Evolutionary conservation across 257 asterid genomes (phyloP).

Genomic region (Solanum ossicruentum): DNA sequence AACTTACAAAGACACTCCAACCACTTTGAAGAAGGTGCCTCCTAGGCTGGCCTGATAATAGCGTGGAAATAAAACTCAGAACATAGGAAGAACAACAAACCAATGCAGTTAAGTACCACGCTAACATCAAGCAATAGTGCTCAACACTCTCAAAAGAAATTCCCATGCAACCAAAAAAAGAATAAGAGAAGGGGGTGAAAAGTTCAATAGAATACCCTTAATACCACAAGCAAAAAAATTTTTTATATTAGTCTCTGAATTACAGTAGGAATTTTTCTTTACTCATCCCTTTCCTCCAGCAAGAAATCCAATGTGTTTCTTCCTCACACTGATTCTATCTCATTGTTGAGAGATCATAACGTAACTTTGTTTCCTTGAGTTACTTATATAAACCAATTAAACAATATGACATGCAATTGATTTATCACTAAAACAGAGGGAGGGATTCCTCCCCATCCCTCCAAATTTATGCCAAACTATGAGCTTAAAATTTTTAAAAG

Average conservation of each 20-base stretch:
- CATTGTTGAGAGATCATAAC: background rate
- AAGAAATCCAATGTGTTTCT: background rate
- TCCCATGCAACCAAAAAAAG: background rate
- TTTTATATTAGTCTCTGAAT: background rate
- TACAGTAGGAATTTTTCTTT: background rate
- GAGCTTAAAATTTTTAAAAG: background rate
- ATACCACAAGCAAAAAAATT: background rate
- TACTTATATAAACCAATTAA: background rate
- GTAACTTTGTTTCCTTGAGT: background rate
- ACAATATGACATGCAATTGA: background rate
- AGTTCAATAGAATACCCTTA: background rate
- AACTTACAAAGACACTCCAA: conserved; percentile 21
- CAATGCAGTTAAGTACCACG: background rate
- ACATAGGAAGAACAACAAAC: background rate
- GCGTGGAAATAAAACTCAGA: background rate
- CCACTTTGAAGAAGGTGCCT: conserved; percentile 20
- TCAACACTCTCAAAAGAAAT: background rate
- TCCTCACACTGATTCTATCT: background rate
- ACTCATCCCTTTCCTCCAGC: background rate
- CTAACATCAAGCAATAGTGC: background rate
- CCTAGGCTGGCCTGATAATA: conserved; percentile 17
- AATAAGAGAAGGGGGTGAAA: background rate
- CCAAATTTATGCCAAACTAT: background rate
- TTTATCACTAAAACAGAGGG: background rate
- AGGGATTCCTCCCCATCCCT: background rate